Conservation (phyloP, 2,329 filamentous ascomycete genomes). For the Pestalotiopsis sp. region DNA sequence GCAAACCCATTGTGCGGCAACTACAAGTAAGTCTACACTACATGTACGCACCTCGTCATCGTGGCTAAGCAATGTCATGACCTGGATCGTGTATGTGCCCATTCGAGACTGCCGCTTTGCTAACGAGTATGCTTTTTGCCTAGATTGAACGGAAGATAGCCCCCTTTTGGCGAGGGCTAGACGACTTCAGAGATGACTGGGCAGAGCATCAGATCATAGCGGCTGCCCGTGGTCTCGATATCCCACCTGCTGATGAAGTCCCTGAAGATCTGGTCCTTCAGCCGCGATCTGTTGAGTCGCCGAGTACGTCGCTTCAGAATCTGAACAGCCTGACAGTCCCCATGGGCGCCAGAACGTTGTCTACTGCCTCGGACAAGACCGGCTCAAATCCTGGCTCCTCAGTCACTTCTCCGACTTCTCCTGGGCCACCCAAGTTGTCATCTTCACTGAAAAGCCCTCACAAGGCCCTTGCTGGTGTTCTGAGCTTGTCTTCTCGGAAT, state of each 20-base stretch:
- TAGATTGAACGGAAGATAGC: slow-evolving; percentile 92
- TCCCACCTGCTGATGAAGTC: slow-evolving; percentile 83
- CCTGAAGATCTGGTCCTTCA: slow-evolving; percentile 63
- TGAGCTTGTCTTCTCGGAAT: slow-evolving; percentile 74
- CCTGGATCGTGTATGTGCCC: background rate
- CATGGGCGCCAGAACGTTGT: slow-evolving; percentile 75
- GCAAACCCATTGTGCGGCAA: slow-evolving; percentile 83
- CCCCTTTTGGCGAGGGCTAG: slow-evolving; percentile 92
- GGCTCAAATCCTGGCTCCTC: slow-evolving; percentile 65
- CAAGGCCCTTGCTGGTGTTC: slow-evolving; percentile 84
- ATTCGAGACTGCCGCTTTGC: background rate
- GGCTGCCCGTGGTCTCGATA: slow-evolving; percentile 78
- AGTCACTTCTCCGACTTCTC: slow-evolving; percentile 59
- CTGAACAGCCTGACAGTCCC: slow-evolving; percentile 78
- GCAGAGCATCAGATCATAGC: slow-evolving; percentile 94
- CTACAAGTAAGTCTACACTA: slow-evolving; percentile 68
- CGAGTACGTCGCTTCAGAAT: slow-evolving; percentile 59
- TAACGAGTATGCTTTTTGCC: background rate
- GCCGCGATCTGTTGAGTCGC: slow-evolving; percentile 47
- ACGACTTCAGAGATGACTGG: slow-evolving; percentile 88
- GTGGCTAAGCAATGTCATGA: background rate
- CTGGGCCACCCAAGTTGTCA: slow-evolving; percentile 47
- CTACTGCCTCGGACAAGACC: slow-evolving; percentile 72
- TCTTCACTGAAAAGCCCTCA: slow-evolving; percentile 79
- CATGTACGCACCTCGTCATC: background rate